A percentile compares a stretch with the other conserved stretches of the same genome.
Conservation (phyloP, 169 alveolate species). For the Plasmodium knowlesi region DNA sequence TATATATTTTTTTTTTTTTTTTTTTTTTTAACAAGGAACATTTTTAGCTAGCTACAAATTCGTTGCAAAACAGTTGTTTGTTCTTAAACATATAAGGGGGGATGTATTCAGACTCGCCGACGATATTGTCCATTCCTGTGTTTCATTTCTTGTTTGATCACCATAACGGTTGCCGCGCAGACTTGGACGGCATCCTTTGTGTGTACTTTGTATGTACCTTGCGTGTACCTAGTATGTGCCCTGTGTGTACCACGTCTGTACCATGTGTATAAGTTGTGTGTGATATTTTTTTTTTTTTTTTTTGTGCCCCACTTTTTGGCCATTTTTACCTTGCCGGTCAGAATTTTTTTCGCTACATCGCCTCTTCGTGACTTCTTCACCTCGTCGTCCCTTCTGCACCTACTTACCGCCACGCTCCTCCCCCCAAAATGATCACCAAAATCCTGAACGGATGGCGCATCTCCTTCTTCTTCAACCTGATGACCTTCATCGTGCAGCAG, state of each 20-base stretch:
- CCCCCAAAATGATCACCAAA: conserved; percentile 65
- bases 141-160: not conserved
- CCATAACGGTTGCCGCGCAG: not conserved
- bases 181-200: not conserved
- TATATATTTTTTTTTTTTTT: conserved; percentile 1
- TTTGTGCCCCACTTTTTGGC: not conserved
- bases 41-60: not conserved
- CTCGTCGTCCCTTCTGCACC: not conserved
- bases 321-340: not conserved
- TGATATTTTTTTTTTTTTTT: not conserved
- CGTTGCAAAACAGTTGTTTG: not conserved
- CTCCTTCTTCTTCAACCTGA: conserved; percentile 79
- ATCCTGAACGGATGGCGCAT: conserved; percentile 80
- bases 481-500: conserved; percentile 76
- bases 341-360: not conserved
- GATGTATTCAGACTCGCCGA: not conserved
- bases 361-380: not conserved
- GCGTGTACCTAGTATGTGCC: not conserved
- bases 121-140: not conserved
- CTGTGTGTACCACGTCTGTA: too few relatives aligned
- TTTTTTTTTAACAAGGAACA: not conserved
- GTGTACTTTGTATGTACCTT: not conserved
- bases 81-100: not conserved
- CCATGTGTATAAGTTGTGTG: not conserved
- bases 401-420: not conserved